phyloP scores from a whole-genome alignment of 306 rosid species.

The Casuarina cunninghamiana region DNA sequence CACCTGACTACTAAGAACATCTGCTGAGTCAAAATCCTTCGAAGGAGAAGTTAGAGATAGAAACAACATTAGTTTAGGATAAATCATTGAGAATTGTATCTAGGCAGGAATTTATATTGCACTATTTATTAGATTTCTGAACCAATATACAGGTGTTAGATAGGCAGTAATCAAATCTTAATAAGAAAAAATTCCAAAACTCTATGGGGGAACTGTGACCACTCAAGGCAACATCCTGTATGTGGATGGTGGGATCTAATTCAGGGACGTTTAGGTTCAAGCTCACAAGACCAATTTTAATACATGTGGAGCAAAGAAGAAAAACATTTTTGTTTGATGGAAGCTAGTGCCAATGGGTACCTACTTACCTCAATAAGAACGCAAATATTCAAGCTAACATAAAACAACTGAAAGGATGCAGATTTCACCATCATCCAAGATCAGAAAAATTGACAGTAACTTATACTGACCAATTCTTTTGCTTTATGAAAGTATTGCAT shows the following conservation, averaged over 20 bases:
- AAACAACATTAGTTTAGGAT: neutral
- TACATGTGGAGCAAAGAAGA: neutral
- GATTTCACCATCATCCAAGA: neutral
- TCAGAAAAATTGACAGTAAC: neutral
- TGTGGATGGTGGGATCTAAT: neutral
- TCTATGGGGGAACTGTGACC: neutral
- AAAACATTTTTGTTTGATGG: neutral
- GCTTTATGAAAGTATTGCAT: conserved; percentile 73
- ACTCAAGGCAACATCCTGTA: neutral
- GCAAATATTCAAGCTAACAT: neutral
- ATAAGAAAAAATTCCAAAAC: neutral
- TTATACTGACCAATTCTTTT: conserved; percentile 1
- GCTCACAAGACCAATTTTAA: neutral
- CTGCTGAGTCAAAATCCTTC: neutral
- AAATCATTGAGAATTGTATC: neutral
- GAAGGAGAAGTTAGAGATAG: neutral
- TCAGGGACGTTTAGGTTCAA: neutral
- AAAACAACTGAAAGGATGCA: neutral
- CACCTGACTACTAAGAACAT: neutral
- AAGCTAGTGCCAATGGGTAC: neutral
- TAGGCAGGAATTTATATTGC: neutral
- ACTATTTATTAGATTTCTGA: neutral
- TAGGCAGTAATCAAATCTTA: neutral
- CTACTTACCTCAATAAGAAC: neutral
- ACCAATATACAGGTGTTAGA: neutral